Evolutionary conservation across 139 green algal genomes (phyloP).

Genomic region (Marvania coccoides): DNA sequence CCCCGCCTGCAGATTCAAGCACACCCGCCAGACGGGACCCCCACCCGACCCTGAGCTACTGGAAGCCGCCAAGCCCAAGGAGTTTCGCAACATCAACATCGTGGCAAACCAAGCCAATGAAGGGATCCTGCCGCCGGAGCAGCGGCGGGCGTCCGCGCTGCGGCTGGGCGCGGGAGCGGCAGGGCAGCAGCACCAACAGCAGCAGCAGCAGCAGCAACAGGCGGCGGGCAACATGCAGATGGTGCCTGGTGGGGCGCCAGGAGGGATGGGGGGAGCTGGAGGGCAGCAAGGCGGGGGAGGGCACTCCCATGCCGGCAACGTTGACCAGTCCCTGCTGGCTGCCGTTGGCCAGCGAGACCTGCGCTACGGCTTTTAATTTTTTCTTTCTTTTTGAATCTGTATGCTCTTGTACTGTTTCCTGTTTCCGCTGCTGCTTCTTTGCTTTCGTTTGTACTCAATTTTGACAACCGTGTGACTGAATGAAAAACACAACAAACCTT

Average conservation of each 20-base stretch:
- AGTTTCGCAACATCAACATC: conserved; percentile 69
- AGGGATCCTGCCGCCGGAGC: conserved; percentile 21
- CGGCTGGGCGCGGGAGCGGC: neutral
- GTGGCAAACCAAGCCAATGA: conserved; percentile 70
- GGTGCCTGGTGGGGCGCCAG: neutral
- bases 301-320: neutral
- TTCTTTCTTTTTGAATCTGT: neutral
- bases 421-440: too few species aligned
- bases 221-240: too few species aligned
- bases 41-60: conserved; percentile 53
- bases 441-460: too few species aligned
- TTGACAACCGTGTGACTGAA: too few species aligned
- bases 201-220: too few species aligned
- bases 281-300: neutral
- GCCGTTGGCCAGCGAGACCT: conserved; percentile 29
- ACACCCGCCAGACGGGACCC: conserved; percentile 69
- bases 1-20: conserved; percentile 83
- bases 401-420: too few species aligned
- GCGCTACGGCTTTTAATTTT: conserved; percentile 22
- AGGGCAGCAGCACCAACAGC: too few species aligned
- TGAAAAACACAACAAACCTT: too few species aligned
- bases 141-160: neutral
- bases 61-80: conserved; percentile 70
- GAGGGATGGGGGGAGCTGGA: neutral
- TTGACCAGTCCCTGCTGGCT: conserved; percentile 13